Evolutionary conservation across 371 early-diverging fungal species (phyloP).

Genomic region (Basidiobolus heterosporus): DNA sequence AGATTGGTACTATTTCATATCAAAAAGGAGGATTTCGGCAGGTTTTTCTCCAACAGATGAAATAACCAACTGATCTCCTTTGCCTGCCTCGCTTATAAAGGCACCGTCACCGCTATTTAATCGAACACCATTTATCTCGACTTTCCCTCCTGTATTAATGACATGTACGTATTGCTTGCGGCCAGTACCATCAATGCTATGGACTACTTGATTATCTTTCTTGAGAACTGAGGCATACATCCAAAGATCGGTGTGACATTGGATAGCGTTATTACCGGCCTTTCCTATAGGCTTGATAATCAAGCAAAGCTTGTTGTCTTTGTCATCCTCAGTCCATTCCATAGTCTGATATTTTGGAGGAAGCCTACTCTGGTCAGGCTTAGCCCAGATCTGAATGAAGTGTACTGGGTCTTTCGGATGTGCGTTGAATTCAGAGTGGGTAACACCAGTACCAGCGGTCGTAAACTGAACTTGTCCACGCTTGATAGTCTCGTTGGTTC

Average conservation of each 20-base stretch:
- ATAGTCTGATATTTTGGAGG: conserved; percentile 9
- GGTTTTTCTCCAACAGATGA: neutral
- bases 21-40: conserved; percentile 2
- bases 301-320: conserved; percentile 2
- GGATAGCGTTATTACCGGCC: neutral
- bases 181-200: conserved; percentile 1
- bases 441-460: conserved; percentile 16
- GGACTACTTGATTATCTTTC: neutral
- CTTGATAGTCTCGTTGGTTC: conserved; percentile 12
- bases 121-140: neutral
- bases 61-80: conserved; percentile 2
- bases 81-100: conserved; percentile 5
- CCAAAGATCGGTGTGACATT: conserved; percentile 6
- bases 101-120: conserved; percentile 7
- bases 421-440: conserved; percentile 14
- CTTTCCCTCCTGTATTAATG: neutral
- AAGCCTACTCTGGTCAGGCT: conserved; percentile 6
- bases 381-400: conserved; percentile 18
- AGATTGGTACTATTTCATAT: neutral
- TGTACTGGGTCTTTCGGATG: conserved; percentile 6
- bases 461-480: conserved; percentile 17
- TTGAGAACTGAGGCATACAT: conserved; percentile 7
- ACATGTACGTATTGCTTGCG: neutral
- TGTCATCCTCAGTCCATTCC: conserved; percentile 5
- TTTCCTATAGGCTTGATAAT: neutral